Conservation (phyloP, 495 filamentous ascomycete genomes). For the Tuber microsphaerosporum region DNA sequence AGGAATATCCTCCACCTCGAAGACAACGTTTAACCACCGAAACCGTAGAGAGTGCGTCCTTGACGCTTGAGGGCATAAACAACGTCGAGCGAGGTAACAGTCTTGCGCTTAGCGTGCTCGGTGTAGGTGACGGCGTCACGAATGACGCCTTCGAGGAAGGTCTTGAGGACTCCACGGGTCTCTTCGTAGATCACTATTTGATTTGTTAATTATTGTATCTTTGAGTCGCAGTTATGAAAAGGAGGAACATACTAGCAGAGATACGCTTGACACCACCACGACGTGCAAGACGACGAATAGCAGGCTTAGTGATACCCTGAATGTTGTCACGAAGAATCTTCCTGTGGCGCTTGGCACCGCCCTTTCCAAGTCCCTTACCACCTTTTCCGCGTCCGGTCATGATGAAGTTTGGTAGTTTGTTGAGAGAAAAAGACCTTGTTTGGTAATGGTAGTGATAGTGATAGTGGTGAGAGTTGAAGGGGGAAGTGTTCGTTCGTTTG, state of each 20-base stretch:
- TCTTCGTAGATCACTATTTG: constrained; percentile 86
- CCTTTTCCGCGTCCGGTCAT: constrained; percentile 61
- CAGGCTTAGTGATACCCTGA: constrained; percentile 99
- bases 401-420: constrained; percentile 21
- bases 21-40: constrained; percentile 71
- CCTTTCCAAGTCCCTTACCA: constrained; percentile 90
- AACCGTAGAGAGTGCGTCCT: constrained; percentile 94
- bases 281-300: constrained; percentile 98
- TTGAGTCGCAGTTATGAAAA: not conserved
- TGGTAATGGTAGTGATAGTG: not conserved
- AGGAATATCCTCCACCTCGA: not conserved
- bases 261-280: constrained; percentile 99
- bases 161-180: constrained; percentile 99
- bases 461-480: constrained; percentile 1
- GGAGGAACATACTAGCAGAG: constrained; percentile 66
- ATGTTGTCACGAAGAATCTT: constrained; percentile 99
- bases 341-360: constrained; percentile 85
- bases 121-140: constrained; percentile 98
- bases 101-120: constrained; percentile 96
- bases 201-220: not conserved
- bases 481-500: constrained; percentile 9
- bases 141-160: constrained; percentile 99
- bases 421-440: not conserved
- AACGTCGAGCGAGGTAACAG: constrained; percentile 88
- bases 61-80: constrained; percentile 94